A percentile compares a stretch with the other conserved stretches of the same genome.
Evolutionary conservation across 129 eudicot genomes (phyloP).

Genomic region (Glebionis coronaria): DNA sequence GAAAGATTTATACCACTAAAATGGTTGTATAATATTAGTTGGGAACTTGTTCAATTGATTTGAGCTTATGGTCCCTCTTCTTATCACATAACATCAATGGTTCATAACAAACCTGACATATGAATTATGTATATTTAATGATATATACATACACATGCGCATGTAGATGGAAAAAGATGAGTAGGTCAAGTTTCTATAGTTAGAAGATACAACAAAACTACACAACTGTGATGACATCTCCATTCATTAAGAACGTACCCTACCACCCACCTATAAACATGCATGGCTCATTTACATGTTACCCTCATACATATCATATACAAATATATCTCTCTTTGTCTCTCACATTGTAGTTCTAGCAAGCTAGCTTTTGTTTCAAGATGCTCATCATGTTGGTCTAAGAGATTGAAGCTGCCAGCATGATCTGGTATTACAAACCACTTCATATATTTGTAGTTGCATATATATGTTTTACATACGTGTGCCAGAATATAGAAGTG

Average conservation of each 20-base stretch:
- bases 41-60: background rate
- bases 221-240: slow-evolving; percentile 12
- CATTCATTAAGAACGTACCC: background rate
- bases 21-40: background rate
- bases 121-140: slow-evolving; percentile 6
- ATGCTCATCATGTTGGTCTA: too few relatives aligned
- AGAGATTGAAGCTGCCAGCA: slow-evolving; percentile 52
- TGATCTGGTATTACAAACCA: slow-evolving; percentile 32
- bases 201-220: slow-evolving; percentile 3
- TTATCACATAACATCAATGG: slow-evolving; percentile 17
- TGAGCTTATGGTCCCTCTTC: slow-evolving; percentile 19
- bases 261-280: slow-evolving; percentile 1
- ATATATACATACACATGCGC: slow-evolving; percentile 1
- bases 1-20: too few relatives aligned
- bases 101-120: slow-evolving; percentile 14
- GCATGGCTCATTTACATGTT: slow-evolving; percentile 6
- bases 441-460: background rate
- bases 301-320: background rate
- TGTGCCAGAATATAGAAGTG: background rate
- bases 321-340: background rate
- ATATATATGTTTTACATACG: background rate
- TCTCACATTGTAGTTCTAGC: background rate
- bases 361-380: too few relatives aligned
- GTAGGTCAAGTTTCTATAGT: slow-evolving; percentile 14
- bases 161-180: slow-evolving; percentile 1